Base-by-base conservation (phyloP, 2,329 filamentous ascomycete species). In the Aspergillus arachidicola region DNA sequence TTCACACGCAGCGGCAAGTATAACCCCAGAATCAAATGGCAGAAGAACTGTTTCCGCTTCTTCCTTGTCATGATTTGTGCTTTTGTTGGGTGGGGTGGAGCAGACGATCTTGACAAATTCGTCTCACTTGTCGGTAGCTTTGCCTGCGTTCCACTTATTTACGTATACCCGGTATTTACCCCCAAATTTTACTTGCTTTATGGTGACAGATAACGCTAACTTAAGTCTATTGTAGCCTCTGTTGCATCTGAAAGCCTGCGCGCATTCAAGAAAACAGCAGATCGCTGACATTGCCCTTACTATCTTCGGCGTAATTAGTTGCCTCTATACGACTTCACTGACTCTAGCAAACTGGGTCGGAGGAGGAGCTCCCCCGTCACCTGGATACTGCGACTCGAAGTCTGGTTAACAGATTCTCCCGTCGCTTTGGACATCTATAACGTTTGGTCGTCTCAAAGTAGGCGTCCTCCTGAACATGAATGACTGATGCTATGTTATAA, bases 21-120 rank as follows among this genome's bases (percentile, higher is more conserved):
- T 81, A 97, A 98, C 75, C 94, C 93, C 0, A 95, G 92, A 75
- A 96, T 99, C 83, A 99, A 99, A 83, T 99, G 95, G 95, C 92
- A 98, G 85, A 99, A 99, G 88, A 99, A 99, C 71, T 83, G 91
- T 38, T 99, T 97, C 83, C 90, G 95, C 60, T 99, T 98, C 84
- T 89, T 94, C 74, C 88, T 97, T 66, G 95, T 98, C 57, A 87
- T 92, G 72, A 79, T 95, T 28, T 98, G 95, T 73, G 91, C 94
- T 0, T 80, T 89, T 63, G 91, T 99, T 68, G 94, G 94, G 1
- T 99, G 93, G 93, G 89, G 90, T 51, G 95, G 95, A 65, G 94
- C 95, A 3, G 91, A 93, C 69, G 90, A 98, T 79, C 82, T 99
- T 60, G 95, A 99, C 82, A 98, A 98, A 79, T 99, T 99, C 77